Base-by-base conservation (phyloP, 1,139 yeast genomes). In the Yamadazyma buinensis region DNA sequence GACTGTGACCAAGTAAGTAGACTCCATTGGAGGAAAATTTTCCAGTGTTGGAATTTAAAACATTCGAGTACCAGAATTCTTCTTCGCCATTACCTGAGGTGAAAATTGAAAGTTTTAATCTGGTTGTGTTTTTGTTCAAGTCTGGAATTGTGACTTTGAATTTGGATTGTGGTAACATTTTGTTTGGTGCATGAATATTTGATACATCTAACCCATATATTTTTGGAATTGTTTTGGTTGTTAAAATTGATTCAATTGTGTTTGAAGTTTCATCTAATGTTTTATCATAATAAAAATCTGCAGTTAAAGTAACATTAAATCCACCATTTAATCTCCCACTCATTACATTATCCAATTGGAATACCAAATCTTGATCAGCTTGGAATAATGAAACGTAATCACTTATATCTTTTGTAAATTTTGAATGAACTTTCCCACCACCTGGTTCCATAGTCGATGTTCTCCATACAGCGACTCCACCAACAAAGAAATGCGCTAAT, bases 391-490 rank as follows among this genome's bases (percentile, higher is more conserved):
- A 46, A 10, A 70, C 52, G 50, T 78, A 85, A 20, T 61, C 59
- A 5, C 90, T 69, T 2, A 84, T 74, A 51, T 87, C 95, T 51
- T 84, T 85, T 22, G 67, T 60, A 33, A 71, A 62, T 11, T 60
- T 53, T 12, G 82, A 74, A 47, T 64, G 68, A 3, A 74, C 68
- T 3, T 57, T 46, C 18, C 48, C 49, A 35, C 75, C 68, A 41
- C 77, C 75, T 0, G 95, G 95, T 56, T 86, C 95, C 14, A 85
- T 79, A 2, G 95, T 86, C 3, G 92, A 80, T 0, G 94, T 80
- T 55, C 95, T 70, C 95, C 95, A 86, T 23, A 86, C 58, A 46
- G 84, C 85, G 12, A 72, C 68, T 17, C 80, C 85, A 35, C 75
- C 74, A 19, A 86, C 55, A 48, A 73, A 82, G 19, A 86, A 56